A percentile compares a stretch with the other conserved stretches of the same genome.
Evolutionary conservation across 176 grass and related monocot species (phyloP).

Genomic region (Oryza meridionalis): DNA sequence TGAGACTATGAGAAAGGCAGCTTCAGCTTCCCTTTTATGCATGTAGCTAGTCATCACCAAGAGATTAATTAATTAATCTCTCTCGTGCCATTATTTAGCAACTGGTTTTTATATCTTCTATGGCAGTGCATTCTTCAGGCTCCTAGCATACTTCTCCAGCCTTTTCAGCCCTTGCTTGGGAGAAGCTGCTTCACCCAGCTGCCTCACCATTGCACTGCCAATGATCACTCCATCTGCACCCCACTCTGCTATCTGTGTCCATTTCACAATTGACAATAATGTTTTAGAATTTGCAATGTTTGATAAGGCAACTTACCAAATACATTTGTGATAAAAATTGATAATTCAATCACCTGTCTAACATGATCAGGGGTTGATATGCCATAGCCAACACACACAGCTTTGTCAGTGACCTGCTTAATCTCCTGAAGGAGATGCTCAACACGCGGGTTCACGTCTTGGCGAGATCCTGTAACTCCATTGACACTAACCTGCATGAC

Average conservation of each 20-base stretch:
- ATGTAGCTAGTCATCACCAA: not conserved
- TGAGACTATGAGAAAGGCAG: not conserved
- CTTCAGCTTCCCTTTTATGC: not conserved
- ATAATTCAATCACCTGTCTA: slow-evolving; percentile 49
- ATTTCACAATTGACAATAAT: not conserved
- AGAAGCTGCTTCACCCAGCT: slow-evolving; percentile 59
- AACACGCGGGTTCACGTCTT: slow-evolving; percentile 59
- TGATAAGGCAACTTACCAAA: not conserved
- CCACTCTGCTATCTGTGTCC: slow-evolving; percentile 70
- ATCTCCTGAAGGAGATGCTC: slow-evolving; percentile 71
- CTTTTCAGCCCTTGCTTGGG: slow-evolving; percentile 63
- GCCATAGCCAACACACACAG: slow-evolving; percentile 87
- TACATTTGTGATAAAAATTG: not conserved
- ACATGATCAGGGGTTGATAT: slow-evolving; percentile 86
- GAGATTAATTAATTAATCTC: not conserved
- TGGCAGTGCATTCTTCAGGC: slow-evolving; percentile 60
- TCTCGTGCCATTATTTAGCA: not conserved
- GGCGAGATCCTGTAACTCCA: slow-evolving; percentile 75
- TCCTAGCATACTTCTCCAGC: slow-evolving; percentile 53
- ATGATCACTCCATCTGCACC: slow-evolving; percentile 86
- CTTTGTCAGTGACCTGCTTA: slow-evolving; percentile 75
- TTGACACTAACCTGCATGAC: slow-evolving; percentile 56
- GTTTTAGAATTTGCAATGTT: not conserved
- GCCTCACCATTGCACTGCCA: slow-evolving; percentile 81
- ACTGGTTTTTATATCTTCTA: not conserved